Evolutionary conservation across 176 grass and related monocot species (phyloP).

Genomic region (Cymbopogon citratus): DNA sequence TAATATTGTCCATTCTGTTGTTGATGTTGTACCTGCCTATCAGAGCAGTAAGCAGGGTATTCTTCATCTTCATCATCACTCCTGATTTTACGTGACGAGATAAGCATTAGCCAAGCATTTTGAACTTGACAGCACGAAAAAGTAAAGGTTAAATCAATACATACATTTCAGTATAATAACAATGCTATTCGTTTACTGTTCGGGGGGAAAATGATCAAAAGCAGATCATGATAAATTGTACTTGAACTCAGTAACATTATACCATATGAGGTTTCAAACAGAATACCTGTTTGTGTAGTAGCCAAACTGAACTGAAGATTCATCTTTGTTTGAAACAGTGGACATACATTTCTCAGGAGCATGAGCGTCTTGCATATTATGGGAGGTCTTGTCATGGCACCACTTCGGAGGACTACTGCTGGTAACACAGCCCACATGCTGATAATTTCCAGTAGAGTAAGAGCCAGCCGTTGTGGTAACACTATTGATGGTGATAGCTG

Average conservation of each 20-base stretch:
- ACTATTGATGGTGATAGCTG: slow-evolving; percentile 49
- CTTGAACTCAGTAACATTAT: slow-evolving; percentile 1
- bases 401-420: slow-evolving; percentile 41
- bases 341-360: slow-evolving; percentile 46
- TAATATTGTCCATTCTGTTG: slow-evolving; percentile 53
- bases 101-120: background rate
- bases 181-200: background rate
- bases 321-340: slow-evolving; percentile 52
- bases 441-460: slow-evolving; percentile 57
- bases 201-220: slow-evolving; percentile 1
- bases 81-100: slow-evolving; percentile 41
- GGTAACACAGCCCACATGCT: slow-evolving; percentile 45
- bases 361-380: slow-evolving; percentile 37
- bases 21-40: slow-evolving; percentile 42
- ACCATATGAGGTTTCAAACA: slow-evolving; percentile 10
- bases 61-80: slow-evolving; percentile 80
- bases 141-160: slow-evolving; percentile 6
- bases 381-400: slow-evolving; percentile 38
- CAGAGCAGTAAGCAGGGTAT: slow-evolving; percentile 46
- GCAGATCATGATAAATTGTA: background rate
- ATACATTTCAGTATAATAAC: background rate
- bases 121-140: background rate
- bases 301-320: slow-evolving; percentile 46
- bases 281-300: slow-evolving; percentile 72
- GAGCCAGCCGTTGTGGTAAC: slow-evolving; percentile 30